phyloP scores from a whole-genome alignment of 345 rosid species.

The Brassica nigra region DNA sequence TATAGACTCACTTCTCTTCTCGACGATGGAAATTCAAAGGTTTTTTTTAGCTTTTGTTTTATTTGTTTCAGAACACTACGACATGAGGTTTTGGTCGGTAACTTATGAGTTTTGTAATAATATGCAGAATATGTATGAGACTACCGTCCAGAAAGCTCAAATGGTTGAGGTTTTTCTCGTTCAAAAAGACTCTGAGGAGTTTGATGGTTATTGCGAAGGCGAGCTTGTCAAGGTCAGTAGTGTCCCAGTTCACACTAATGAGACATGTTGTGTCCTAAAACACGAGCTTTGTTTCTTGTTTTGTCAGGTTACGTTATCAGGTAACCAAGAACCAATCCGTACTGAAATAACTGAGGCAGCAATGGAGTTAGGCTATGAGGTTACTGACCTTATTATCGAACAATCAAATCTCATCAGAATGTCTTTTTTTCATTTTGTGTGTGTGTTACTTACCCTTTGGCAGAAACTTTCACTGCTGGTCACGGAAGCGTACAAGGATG shows the following conservation, averaged over 20 bases:
- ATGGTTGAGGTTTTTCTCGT: constrained; percentile 90
- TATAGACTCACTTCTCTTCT: background rate
- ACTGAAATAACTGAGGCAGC: constrained; percentile 96
- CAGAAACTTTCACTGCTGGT: constrained; percentile 83
- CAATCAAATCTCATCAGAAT: background rate
- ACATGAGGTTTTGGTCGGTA: background rate
- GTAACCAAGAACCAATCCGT: constrained; percentile 88
- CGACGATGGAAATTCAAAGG: constrained; percentile 79
- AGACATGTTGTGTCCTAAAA: background rate
- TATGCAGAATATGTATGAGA: constrained; percentile 86
- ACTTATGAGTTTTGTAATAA: constrained; percentile 40
- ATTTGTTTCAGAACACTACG: background rate
- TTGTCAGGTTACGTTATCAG: constrained; percentile 73
- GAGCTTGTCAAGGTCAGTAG: constrained; percentile 81
- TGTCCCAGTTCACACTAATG: background rate
- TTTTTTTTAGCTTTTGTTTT: constrained; percentile 11
- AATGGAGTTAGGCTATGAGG: constrained; percentile 89
- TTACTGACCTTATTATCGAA: constrained; percentile 40
- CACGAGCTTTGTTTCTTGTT: background rate
- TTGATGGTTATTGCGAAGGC: constrained; percentile 94
- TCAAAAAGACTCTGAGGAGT: constrained; percentile 75
- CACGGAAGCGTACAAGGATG: constrained; percentile 92
- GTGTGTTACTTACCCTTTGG: constrained; percentile 12
- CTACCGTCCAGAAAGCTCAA: constrained; percentile 85
- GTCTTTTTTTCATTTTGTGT: constrained; percentile 20